Base-by-base conservation (phyloP, 768 basidiomycete species). In the Trametes elegans region DNA sequence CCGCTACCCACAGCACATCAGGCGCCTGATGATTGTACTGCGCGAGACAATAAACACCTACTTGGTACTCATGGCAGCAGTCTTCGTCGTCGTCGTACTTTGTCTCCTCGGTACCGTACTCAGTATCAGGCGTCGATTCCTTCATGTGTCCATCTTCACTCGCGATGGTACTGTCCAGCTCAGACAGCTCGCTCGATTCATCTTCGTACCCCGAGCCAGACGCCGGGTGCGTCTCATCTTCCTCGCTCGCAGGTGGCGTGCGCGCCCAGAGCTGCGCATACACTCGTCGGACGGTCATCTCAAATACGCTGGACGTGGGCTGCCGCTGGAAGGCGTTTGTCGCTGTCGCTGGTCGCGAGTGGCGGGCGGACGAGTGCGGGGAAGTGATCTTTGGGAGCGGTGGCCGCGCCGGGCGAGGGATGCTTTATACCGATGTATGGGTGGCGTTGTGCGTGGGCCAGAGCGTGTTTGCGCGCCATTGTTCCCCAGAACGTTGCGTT, bases 61-160 rank as follows among this genome's bases (percentile, higher is more conserved):
- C 57, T 21, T 45, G 32, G 36, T 39, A 54, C 3, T 54, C 27
- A 16, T 53, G 23, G 21, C 28, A 36, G n/a, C n/a, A n/a, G n/a
- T n/a, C n/a, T 21, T 48, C 47, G 9, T 55, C 49, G 16, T 32
- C 35, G 5, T 58, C 57, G 32, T 21, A 46, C 29, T 48, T 39
- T n/a, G 44, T 29, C 24, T 58, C 49, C 18, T 41, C 46, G 7
- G 29, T 31, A n/a, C 39, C 48, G 27, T 54, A 49, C 27, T 55
- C 49, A 39, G 26, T 55, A 45, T 59, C 53, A n/a, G 58, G 58
- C 13, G 43, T 54, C 13, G 24, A 55, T 5, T 55, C 58, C 4
- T 58, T n/a, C n/a, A n/a, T n/a, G n/a, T n/a, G n/a, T n/a, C n/a
- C 56, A 35, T 42, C 50, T 11, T 55, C 58, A 42, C 48, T 49